Conservation (phyloP, 1,284 basidiomycete species). For the Acaromyces ingoldii region DNA sequence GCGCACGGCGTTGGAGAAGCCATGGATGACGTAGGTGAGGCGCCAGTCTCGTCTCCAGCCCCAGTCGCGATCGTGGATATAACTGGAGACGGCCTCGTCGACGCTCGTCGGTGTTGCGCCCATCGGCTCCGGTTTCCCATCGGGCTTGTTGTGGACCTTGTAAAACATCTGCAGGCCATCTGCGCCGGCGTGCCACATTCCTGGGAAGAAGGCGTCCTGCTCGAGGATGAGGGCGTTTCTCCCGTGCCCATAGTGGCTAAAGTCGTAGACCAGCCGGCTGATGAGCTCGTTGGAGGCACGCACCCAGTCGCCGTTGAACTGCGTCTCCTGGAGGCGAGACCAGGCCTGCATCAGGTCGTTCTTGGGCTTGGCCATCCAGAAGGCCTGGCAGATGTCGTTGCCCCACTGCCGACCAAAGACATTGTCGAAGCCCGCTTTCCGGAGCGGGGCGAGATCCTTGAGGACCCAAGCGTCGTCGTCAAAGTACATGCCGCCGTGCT, state of each 20-base stretch:
- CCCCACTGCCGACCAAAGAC: background rate
- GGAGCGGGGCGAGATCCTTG: constrained; percentile 2
- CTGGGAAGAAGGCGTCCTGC: constrained; percentile 7
- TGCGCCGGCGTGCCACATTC: background rate
- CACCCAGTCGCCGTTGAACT: constrained; percentile 8
- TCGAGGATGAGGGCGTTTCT: background rate
- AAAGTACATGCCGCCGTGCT: constrained; percentile 1
- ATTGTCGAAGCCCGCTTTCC: constrained; percentile 5
- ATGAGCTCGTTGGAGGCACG: constrained; percentile 6
- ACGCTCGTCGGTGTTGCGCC: background rate
- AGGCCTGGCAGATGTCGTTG: background rate
- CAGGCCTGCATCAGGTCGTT: constrained; percentile 3
- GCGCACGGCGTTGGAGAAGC: constrained; percentile 6
- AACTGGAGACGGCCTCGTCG: background rate
- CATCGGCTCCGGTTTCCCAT: background rate
- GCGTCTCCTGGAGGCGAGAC: background rate
- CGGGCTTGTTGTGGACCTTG: constrained; percentile 3
- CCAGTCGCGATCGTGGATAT: background rate
- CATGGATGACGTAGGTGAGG: constrained; percentile 1
- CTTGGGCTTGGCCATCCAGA: background rate
- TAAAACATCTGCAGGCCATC: constrained; percentile 6
- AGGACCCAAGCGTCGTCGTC: constrained; percentile 8
- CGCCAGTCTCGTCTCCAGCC: constrained; percentile 8
- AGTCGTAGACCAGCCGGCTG: background rate
- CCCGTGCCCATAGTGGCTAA: background rate